Base-by-base conservation (phyloP, 768 basidiomycete genomes). In the Pleurotus ostreatus region DNA sequence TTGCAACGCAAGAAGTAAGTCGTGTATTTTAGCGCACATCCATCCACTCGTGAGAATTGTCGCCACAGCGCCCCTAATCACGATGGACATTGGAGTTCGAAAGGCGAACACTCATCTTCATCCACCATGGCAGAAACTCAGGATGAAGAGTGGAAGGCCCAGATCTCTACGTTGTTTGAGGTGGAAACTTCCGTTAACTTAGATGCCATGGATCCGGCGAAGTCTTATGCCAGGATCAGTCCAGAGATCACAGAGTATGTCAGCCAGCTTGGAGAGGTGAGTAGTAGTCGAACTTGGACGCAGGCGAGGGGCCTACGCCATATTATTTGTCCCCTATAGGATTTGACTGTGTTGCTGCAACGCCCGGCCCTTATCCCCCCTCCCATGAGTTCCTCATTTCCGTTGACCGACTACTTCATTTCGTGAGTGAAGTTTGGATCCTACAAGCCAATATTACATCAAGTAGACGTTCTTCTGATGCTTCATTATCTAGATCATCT, bases 351-450 rank as follows among this genome's bases (percentile, higher is more conserved):
- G 5, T 49, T 84, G 8, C 62, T 78, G 12, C 62, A 60, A 26
- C 68, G 67, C 15, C 77, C 80, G 6, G 65, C 70, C 5, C 61
- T 84, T 13, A 56, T 57, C 16, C 69, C 71, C 15, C 60, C 61
- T 2, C 59, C 65, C 0, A 72, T 76, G 0, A 75, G 77, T 55
- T 76, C 78, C 59, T 68, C 71, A 12, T 65, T 78, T 38, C 81
- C 83, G 5, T 61, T 84, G 37, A 78, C 77, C 3, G 70, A 81
- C 49, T 85, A 86, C 62, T 84, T 79, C 57, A 73, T 85, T 53
- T 85, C 83, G 75, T 77, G 59, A 56, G 76, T 65, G n/a, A 18
- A 15, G 41, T 22, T 51, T 2, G 44, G 34, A 18, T 6, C 56
- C 49, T 26, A 26, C 60, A 65, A 44, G 8, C 11, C 0, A 34